Evolutionary conservation across 1,284 basidiomycete genomes (phyloP), one percentile per base, ranked within the genome.

Genomic region (Trichosporon sp.): DNA sequence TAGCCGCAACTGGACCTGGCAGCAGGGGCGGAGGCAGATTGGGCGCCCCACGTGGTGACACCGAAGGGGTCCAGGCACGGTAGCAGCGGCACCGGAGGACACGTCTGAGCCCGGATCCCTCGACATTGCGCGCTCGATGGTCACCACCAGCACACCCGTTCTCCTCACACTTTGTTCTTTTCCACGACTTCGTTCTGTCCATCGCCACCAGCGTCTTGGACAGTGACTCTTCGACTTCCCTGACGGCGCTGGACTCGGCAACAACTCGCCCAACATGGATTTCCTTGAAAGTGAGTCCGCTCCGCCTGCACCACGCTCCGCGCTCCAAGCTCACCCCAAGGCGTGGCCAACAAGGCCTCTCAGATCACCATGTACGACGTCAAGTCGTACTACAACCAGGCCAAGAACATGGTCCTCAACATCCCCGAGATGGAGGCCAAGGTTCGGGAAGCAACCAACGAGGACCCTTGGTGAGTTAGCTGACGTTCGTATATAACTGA

Each of bases 381-480:
- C 80, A 96, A 95, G 83, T 86, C 86, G 72, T 89, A 92, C 86
- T 95, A 95, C 83, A 92, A 89, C 73, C 91, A 95, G 86, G 93
- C 82, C 44, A 82, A 82, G 73, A 81, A 81, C 65, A 73, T 75
- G 69, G 95, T 97, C 16, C 85, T 98, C 71, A 98, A 98, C 82
- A 85, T 69, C 56, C 68, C 68, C 64, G 95, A 98, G 82, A 96
- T 93, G 87, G 96, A 99, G 81, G 91, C 89, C 16, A 98, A 98
- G 81, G 95, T 99, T 31, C 85, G 88, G 71, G 96, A 99, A 70
- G 95, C 96, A 2, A 99, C 96, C 8, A 99, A 97, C 73, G 94
- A 98, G 75, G 96, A 99, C 70, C 88, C 95, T 62, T 99, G 95
- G 95, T 95, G 75, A 70, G 85, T 80, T 16, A 7, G 23, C 25